Evolutionary conservation across 768 basidiomycete genomes (phyloP).

Genomic region (Kwoniella dendrophila): DNA sequence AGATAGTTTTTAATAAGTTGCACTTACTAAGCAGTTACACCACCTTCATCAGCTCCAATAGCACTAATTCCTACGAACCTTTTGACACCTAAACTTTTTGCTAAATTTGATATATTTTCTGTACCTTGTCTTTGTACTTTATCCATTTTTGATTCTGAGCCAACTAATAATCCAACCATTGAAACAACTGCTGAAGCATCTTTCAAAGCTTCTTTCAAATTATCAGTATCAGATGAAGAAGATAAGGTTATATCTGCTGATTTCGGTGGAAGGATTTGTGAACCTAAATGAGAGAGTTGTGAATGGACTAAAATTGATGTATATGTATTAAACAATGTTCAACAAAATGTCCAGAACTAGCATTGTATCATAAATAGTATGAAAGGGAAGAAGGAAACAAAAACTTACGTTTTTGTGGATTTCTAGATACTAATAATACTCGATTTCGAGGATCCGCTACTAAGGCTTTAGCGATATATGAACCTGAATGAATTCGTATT

Average conservation of each 20-base stretch:
- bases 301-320: conserved; percentile 43
- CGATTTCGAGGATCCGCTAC: conserved; percentile 57
- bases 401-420: conserved; percentile 59
- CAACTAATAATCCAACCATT: conserved; percentile 70
- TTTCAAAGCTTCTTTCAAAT: conserved; percentile 57
- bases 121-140: conserved; percentile 68
- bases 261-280: conserved; percentile 59
- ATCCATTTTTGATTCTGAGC: conserved; percentile 64
- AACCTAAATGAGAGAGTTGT: conserved; percentile 44
- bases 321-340: neutral
- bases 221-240: conserved; percentile 38
- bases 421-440: conserved; percentile 67
- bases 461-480: conserved; percentile 65
- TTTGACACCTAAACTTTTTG: conserved; percentile 60
- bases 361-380: neutral
- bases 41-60: conserved; percentile 69
- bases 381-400: no score
- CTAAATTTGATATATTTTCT: conserved; percentile 66
- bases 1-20: no score
- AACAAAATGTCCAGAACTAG: conserved; percentile 5
- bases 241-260: conserved; percentile 65
- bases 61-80: conserved; percentile 62
- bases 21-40: conserved; percentile 64
- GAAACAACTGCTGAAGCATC: conserved; percentile 67
- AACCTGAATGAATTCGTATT: conserved; percentile 61